A percentile compares a stretch with the other conserved stretches of the same genome.
Evolutionary conservation across 768 basidiomycete species (phyloP).

Genomic region (Ramaria rubella): DNA sequence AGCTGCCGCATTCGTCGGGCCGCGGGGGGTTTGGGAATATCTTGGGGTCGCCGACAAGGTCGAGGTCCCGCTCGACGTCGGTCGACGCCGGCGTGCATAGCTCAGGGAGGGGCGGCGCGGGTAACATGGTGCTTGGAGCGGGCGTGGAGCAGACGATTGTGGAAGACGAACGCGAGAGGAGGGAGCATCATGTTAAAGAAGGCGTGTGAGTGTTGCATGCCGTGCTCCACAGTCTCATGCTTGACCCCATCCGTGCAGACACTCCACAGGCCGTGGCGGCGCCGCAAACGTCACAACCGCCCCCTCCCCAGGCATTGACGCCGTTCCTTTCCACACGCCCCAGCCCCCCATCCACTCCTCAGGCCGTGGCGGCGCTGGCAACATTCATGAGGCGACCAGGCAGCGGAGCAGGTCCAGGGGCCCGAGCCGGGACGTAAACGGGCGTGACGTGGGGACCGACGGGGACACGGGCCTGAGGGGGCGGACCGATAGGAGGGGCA

Average conservation of each 20-base stretch:
- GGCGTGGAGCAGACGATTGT: background rate
- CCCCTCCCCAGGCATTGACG: constrained; percentile 19
- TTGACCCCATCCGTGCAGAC: constrained; percentile 28
- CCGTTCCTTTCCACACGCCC: constrained; percentile 2
- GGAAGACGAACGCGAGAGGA: constrained; percentile 31
- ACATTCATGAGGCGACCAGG: constrained; percentile 3
- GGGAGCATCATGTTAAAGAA: constrained; percentile 24
- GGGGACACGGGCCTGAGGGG: background rate
- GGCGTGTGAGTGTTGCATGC: constrained; percentile 35
- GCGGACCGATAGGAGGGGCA: background rate
- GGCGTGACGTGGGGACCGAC: background rate
- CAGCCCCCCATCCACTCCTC: background rate
- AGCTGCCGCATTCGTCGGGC: constrained; percentile 43
- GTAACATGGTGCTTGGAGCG: constrained; percentile 11
- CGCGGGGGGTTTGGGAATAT: constrained; percentile 66
- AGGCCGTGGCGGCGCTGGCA: constrained; percentile 6
- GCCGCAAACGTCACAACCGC: constrained; percentile 45
- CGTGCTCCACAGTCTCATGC: background rate
- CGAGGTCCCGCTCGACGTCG: constrained; percentile 16
- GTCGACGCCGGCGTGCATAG: background rate
- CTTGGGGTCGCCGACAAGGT: constrained; percentile 42
- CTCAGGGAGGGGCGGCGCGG: constrained; percentile 16
- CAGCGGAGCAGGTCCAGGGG: background rate
- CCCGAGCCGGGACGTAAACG: background rate
- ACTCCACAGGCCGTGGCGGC: constrained; percentile 69